These are phyloP conservation scores for Boletus rubescentipes DNA, from an alignment of 768 basidiomycete species.

Conservation along the genomic window DNA sequence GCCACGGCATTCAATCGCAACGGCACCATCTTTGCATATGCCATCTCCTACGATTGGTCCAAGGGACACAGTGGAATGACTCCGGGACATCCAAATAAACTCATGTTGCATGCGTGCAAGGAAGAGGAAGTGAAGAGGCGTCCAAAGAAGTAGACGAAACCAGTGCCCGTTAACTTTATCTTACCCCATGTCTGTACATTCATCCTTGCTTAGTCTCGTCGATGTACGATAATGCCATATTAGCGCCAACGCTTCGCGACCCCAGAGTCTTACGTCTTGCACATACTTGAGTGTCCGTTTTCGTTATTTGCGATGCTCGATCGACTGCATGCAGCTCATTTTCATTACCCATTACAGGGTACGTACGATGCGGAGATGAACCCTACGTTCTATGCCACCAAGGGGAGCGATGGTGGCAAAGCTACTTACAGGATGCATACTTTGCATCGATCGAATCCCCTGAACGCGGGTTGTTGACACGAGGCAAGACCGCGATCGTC, in stretches of 20 bases:
- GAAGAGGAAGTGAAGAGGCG: constrained; percentile 84
- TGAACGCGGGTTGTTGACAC: constrained; percentile 13
- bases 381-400: not conserved
- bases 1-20: constrained; percentile 84
- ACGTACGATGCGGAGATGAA: not conserved
- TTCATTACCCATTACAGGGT: not conserved
- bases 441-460: constrained; percentile 11
- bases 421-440: not conserved
- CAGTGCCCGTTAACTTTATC: not conserved
- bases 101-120: constrained; percentile 83
- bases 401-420: not conserved
- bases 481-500: constrained; percentile 16
- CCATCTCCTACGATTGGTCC: constrained; percentile 92
- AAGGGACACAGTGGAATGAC: constrained; percentile 89
- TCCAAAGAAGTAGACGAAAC: constrained; percentile 30
- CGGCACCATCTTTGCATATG: constrained; percentile 88
- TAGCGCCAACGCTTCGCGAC: not conserved
- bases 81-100: constrained; percentile 64
- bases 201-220: constrained; percentile 3
- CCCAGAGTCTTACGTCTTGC: no score
- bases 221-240: constrained; percentile 20
- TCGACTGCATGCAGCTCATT: not conserved
- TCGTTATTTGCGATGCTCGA: not conserved
- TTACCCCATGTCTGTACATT: constrained; percentile 1
- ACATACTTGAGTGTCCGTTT: not conserved